These are phyloP conservation scores for Alternaria novae-zelandiae DNA, from an alignment of 2,329 filamentous ascomycete species.

Conservation along the genomic window DNA sequence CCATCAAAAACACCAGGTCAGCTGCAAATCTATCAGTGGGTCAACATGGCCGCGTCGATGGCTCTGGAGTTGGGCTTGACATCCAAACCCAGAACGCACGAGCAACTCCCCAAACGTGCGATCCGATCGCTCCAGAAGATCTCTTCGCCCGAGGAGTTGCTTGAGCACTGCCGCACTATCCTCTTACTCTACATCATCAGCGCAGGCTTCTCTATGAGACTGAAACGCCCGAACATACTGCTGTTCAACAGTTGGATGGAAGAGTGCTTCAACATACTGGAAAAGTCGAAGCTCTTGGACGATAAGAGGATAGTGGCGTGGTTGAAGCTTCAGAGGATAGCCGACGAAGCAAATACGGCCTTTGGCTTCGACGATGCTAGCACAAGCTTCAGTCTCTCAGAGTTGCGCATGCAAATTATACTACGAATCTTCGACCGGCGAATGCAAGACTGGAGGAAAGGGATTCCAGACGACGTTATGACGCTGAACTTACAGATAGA, in stretches of 20 bases:
- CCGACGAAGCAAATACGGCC: constrained; percentile 46
- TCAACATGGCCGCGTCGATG: constrained; percentile 46
- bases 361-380: constrained; percentile 48
- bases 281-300: constrained; percentile 39
- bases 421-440: constrained; percentile 43
- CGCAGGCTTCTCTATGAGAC: constrained; percentile 42
- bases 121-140: constrained; percentile 42
- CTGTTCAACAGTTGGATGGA: constrained; percentile 48
- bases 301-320: constrained; percentile 40
- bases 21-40: constrained; percentile 44
- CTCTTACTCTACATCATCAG: constrained; percentile 40
- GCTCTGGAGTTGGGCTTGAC: constrained; percentile 46
- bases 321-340: constrained; percentile 44
- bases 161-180: constrained; percentile 46
- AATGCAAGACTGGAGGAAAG: constrained; percentile 46
- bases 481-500: constrained; percentile 36
- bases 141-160: constrained; percentile 42
- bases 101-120: constrained; percentile 45
- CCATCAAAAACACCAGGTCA: constrained; percentile 41
- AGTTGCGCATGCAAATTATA: constrained; percentile 45
- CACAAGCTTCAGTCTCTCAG: constrained; percentile 46
- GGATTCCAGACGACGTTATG: constrained; percentile 39
- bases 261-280: constrained; percentile 39
- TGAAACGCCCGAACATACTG: constrained; percentile 44
- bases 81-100: constrained; percentile 46